Evolutionary conservation across 2,329 filamentous ascomycete species (phyloP).

Genomic region (Phoma sp.): DNA sequence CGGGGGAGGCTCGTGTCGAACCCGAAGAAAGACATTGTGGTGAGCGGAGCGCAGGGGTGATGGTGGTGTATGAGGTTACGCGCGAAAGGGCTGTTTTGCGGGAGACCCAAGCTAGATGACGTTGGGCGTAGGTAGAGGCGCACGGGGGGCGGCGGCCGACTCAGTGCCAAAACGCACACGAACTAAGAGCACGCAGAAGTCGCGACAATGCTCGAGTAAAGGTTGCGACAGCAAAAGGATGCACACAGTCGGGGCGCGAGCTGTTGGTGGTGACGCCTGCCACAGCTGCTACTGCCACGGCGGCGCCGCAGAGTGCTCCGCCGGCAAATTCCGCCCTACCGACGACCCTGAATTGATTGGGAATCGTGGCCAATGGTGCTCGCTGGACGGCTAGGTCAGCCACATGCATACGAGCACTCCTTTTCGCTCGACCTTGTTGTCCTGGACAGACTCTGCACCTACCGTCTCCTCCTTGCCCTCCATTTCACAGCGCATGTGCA

Average conservation of each 20-base stretch:
- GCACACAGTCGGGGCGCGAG: neutral
- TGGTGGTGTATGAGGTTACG: slow-evolving; percentile 9
- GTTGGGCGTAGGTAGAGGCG: slow-evolving; percentile 21
- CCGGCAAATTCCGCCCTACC: slow-evolving; percentile 16
- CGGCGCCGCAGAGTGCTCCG: neutral
- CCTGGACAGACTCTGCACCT: slow-evolving; percentile 8
- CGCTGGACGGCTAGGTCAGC: slow-evolving; percentile 11
- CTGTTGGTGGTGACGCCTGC: neutral
- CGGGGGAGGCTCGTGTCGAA: slow-evolving; percentile 74
- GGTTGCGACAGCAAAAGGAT: slow-evolving; percentile 5
- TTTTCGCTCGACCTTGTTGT: slow-evolving; percentile 11
- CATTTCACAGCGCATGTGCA: slow-evolving; percentile 4
- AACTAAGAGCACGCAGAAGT: neutral
- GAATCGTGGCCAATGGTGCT: neutral
- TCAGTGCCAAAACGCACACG: neutral
- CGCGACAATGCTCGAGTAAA: neutral
- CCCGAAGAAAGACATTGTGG: slow-evolving; percentile 86
- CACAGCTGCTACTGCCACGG: neutral
- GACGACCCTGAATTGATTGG: neutral
- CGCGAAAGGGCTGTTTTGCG: slow-evolving; percentile 1
- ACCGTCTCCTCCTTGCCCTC: neutral
- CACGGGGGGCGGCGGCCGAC: slow-evolving; percentile 12
- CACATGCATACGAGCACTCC: slow-evolving; percentile 22
- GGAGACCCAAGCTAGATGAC: slow-evolving; percentile 25
- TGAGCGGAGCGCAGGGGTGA: slow-evolving; percentile 6